Base-by-base conservation (phyloP, 1,284 basidiomycete species). In the Pseudozyma tsukubaensis region DNA sequence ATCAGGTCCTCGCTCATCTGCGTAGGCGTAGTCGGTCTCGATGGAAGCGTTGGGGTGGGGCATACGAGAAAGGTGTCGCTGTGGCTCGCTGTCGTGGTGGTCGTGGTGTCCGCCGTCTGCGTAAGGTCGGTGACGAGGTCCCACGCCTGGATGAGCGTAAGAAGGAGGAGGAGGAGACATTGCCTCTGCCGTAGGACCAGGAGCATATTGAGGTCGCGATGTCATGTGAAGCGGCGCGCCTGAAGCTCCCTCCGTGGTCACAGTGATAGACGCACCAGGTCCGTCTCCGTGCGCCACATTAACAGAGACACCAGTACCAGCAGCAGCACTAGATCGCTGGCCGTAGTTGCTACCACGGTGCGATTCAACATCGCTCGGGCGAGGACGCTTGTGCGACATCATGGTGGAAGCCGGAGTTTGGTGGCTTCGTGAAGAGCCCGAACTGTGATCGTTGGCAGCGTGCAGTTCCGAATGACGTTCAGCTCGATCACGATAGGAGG, bases 281-380 rank as follows among this genome's bases (percentile, higher is more conserved):
- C 70, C 70, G 7, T 72, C 70, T n/a, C 56, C 64, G 35, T 72
- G 70, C 6, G 59, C 59, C 1, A 72, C 64, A 32, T 52, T 72
- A 40, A 63, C 60, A 10, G 64, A 63, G 4, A 60, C 50, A 4
- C 49, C 54, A 6, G 32, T 48, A 0, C 59, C 42, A 11, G 21
- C 50, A 3, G 55, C 39, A n/a, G 51, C 59, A 29, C 43, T 29
- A 1, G 64, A 60, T 10, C 59, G 70, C 14, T 44, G 57, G 4
- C 67, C 64, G 29, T 57, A 67, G 11, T 42, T 43, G 43, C 16
- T 34, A 37, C 13, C 24, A 6, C 56, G 63, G 9, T 49, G 4
- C 12, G 56, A 43, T 5, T 65, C 63, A 40, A 19, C 34, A 9
- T 65, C 70, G 29, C 35, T 42, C 13, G 55, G 59, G 44, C 64